These are phyloP conservation scores for Pichia sp. DNA, from an alignment of 1,139 yeast species.

Conservation along the genomic window DNA sequence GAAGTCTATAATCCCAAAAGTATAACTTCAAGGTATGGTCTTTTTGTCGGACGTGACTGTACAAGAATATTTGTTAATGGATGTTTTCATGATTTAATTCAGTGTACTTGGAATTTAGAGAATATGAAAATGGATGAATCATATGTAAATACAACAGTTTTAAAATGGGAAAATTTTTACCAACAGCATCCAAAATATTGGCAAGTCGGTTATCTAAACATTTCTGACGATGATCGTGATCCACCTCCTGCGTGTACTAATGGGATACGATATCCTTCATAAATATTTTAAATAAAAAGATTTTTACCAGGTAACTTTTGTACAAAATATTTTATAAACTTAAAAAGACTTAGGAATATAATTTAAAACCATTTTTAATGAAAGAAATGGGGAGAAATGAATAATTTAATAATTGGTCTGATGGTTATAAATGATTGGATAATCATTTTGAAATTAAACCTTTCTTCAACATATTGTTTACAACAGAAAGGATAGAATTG, in stretches of 20 bases:
- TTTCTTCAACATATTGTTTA: conserved; percentile 42
- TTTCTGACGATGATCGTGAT: conserved; percentile 14
- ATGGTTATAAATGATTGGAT: background rate
- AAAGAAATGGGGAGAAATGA: background rate
- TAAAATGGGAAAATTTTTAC: conserved; percentile 50
- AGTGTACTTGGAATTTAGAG: conserved; percentile 62
- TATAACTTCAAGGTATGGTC: conserved; percentile 47
- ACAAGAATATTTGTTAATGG: conserved; percentile 77
- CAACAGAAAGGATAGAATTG: conserved; percentile 70
- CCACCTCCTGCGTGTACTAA: conserved; percentile 12
- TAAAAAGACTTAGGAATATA: background rate
- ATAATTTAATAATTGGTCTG: background rate
- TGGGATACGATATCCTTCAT: conserved; percentile 13
- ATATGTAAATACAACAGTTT: conserved; percentile 27
- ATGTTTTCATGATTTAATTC: conserved; percentile 53
- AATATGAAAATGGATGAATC: conserved; percentile 39
- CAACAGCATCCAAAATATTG: conserved; percentile 46
- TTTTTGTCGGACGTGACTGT: conserved; percentile 63
- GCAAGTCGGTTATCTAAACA: conserved; percentile 55
- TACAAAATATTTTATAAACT: background rate
- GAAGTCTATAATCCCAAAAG: conserved; percentile 43
- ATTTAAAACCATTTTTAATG: background rate
- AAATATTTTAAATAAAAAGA: background rate
- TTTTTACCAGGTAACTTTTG: no score
- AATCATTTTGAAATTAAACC: conserved; percentile 6